phyloP scores from a whole-genome alignment of 2,329 filamentous ascomycete species.

The Scytalidium sp. region DNA sequence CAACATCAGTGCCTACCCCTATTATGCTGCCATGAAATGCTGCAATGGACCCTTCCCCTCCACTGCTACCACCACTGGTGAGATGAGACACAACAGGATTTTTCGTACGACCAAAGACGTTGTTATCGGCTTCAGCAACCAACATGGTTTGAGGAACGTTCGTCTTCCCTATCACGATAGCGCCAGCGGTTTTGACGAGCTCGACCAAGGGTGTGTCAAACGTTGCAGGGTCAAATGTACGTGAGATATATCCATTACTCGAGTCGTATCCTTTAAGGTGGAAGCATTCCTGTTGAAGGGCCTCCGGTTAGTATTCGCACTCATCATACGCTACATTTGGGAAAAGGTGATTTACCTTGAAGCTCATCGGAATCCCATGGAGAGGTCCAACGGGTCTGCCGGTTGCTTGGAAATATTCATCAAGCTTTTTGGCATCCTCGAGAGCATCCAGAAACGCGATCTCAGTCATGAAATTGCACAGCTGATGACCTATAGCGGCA shows the following conservation, averaged over 20 bases:
- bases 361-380: constrained; percentile 53
- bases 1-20: constrained; percentile 86
- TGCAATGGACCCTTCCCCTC: constrained; percentile 67
- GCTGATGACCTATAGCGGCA: constrained; percentile 45
- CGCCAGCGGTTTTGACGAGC: constrained; percentile 78
- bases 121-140: constrained; percentile 32
- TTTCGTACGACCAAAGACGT: constrained; percentile 74
- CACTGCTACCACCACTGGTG: constrained; percentile 81
- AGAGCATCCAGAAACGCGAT: constrained; percentile 38
- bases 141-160: constrained; percentile 71
- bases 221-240: constrained; percentile 60
- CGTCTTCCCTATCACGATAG: constrained; percentile 89
- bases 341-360: constrained; percentile 39
- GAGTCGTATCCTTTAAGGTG: constrained; percentile 79
- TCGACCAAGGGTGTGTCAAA: constrained; percentile 68
- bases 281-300: constrained; percentile 58
- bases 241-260: constrained; percentile 73
- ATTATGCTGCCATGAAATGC: constrained; percentile 73
- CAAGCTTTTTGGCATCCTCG: constrained; percentile 36
- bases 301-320: background rate
- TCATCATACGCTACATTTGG: background rate
- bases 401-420: constrained; percentile 35
- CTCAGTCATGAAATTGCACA: constrained; percentile 39
- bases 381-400: constrained; percentile 50
- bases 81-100: constrained; percentile 80